phyloP scores from a whole-genome alignment of 2,329 filamentous ascomycete species.

The Xylariaceae sp. region DNA sequence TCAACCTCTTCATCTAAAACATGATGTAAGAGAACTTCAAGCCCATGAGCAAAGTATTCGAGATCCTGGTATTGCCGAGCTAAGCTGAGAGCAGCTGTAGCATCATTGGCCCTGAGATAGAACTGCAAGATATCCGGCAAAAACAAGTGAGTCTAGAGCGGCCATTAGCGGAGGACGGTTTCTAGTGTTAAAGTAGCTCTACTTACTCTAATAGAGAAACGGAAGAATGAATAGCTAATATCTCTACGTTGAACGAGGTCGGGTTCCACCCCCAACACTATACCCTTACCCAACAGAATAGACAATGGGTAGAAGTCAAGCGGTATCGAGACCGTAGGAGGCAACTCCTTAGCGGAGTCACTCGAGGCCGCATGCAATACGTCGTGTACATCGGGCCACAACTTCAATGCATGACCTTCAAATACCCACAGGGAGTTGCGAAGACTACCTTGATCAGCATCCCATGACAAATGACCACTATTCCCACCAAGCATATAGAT shows the following conservation, averaged over 20 bases:
- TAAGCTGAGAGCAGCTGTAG: constrained; percentile 79
- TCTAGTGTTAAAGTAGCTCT: background rate
- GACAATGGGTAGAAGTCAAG: constrained; percentile 97
- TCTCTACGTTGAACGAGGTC: constrained; percentile 94
- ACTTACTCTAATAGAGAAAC: constrained; percentile 84
- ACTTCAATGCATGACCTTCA: constrained; percentile 82
- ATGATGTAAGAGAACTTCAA: constrained; percentile 90
- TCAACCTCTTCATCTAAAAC: constrained; percentile 96
- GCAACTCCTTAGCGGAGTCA: constrained; percentile 72
- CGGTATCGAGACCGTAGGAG: constrained; percentile 75
- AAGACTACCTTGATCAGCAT: constrained; percentile 57
- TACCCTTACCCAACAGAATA: constrained; percentile 84
- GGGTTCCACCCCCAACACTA: constrained; percentile 87
- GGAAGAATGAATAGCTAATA: constrained; percentile 86
- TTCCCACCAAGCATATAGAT: constrained; percentile 40
- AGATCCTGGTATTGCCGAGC: constrained; percentile 86
- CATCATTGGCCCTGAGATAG: constrained; percentile 76
- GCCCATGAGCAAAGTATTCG: constrained; percentile 89
- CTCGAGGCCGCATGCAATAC: constrained; percentile 74
- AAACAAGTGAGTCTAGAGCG: constrained; percentile 81
- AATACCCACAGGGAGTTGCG: constrained; percentile 94
- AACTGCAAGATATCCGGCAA: constrained; percentile 85
- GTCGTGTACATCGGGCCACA: constrained; percentile 88
- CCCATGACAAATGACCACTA: constrained; percentile 37
- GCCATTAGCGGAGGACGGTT: constrained; percentile 15